Base-by-base conservation (phyloP, 352 stramenopile species). In the Phytophthora hybrid region DNA sequence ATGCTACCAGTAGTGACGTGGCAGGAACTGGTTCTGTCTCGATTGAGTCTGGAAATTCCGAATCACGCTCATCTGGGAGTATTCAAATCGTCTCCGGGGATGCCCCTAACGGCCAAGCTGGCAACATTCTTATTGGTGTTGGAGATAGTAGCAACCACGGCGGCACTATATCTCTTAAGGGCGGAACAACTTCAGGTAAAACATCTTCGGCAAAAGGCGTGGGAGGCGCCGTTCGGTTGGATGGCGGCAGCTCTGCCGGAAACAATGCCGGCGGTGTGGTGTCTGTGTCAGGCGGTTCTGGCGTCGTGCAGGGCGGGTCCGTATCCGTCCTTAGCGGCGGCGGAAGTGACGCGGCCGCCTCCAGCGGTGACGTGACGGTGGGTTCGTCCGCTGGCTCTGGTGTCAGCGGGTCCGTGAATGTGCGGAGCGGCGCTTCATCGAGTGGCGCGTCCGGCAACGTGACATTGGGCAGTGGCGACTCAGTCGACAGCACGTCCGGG, bases 81-180 rank as follows among this genome's bases (percentile, higher is more conserved):
- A 46, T 77, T 53, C 66, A 77, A 60, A 69, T 80, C 10, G 19
- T 74, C 44, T 66, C 69, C 13, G 73, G 73, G 14, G 73, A 80
- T 76, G 60, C 73, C 3, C 44, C 58, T 56, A 69, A 71, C 37
- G 71, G 52, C 23, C 55, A 66, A 67, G 66, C 70, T 23, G 75
- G 75, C 26, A 73, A 70, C 29, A 71, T 81, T 34, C 29, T 81
- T 14, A 11, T 81, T 59, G 66, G 66, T 49, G 65, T 64, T 56
- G 75, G 75, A 49, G 59, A 75, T 44, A 68, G 69, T 54, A 55
- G 32, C 44, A 59, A 73, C 19, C 62, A 71, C 21, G 61, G 74
- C 44, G 75, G 75, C 37, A 73, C 46, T 26, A 71, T 81, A 39
- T 77, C 62, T 5, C 46, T 79, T 47, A 55, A 77, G 69, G 67